Base-by-base conservation (phyloP, 495 filamentous ascomycete species). In the Xylaria longipes region DNA sequence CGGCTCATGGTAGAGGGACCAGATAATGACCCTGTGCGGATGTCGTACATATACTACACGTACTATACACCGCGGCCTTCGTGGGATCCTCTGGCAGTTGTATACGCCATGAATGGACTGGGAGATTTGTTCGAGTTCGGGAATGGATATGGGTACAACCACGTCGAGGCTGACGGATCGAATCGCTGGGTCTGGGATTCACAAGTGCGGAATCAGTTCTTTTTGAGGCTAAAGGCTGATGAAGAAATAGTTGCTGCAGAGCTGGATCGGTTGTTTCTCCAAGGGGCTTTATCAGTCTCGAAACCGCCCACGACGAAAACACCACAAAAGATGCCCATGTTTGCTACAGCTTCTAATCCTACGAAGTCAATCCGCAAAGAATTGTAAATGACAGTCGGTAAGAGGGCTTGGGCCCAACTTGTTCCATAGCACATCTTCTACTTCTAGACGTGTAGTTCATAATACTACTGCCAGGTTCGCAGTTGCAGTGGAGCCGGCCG, bases 81-180 rank as follows among this genome's bases (percentile, higher is more conserved):
- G 0, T 87, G 82, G 82, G 85, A 87, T 72, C 83, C 82, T 4
- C 71, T 86, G 45, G 80, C 84, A 0, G 75, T 83, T 3, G 46
- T 84, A 20, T 86, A 87, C 52, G 85, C 82, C 6, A 81, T 84
- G 39, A 11, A 76, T 8, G 83, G 83, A 15, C 50, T 82, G n/a
- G 78, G 75, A 0, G 78, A 72, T 0, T 54, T 79, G 15, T 81
- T 80, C 52, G 73, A 79, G 48, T 71, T 75, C 2, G 80, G 78
- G 11, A 80, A 80, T 33, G 52, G 74, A 35, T 67, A 65, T 41
- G 81, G 81, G 25, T 77, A 76, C 57, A 83, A 83, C 52, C 39
- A 74, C 31, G 75, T 82, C 15, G 48, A 67, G 6, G 43, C 62
- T 0, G 56, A 82, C 25, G 82, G 82, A 5, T 61, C 78, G 12